These are phyloP conservation scores for Calonectria montana DNA, from an alignment of 2,329 filamentous ascomycete species.

Conservation along the genomic window DNA sequence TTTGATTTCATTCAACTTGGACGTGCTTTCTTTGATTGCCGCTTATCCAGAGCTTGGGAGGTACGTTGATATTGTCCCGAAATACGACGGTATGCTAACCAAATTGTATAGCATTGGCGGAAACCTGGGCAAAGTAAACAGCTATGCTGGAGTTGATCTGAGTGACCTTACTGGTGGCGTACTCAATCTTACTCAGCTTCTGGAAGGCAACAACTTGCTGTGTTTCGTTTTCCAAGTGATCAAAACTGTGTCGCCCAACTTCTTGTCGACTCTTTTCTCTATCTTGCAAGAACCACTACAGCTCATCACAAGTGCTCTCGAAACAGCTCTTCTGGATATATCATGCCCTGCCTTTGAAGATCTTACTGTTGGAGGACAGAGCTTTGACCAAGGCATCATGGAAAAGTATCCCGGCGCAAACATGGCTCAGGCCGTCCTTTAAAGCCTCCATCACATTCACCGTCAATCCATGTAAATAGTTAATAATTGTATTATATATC, in stretches of 20 bases:
- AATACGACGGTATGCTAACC: neutral
- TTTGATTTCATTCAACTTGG: slow-evolving; percentile 51
- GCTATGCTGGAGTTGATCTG: slow-evolving; percentile 58
- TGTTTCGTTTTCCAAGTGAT: slow-evolving; percentile 53
- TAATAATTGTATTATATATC: neutral
- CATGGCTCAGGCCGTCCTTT: neutral
- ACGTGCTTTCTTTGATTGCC: slow-evolving; percentile 49
- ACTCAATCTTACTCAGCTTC: slow-evolving; percentile 52
- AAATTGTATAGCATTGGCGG: slow-evolving; percentile 56
- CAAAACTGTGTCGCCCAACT: slow-evolving; percentile 41
- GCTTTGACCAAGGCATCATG: slow-evolving; percentile 9
- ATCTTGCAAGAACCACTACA: slow-evolving; percentile 11
- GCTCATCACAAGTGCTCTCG: slow-evolving; percentile 20
- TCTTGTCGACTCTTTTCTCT: slow-evolving; percentile 17
- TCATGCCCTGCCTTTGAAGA: slow-evolving; percentile 21
- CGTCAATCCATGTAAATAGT: neutral
- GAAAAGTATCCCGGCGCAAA: slow-evolving; percentile 15
- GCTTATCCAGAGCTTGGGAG: slow-evolving; percentile 52
- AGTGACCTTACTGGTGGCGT: slow-evolving; percentile 57
- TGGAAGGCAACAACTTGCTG: slow-evolving; percentile 59
- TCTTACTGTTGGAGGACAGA: slow-evolving; percentile 18
- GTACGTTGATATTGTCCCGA: neutral
- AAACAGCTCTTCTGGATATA: slow-evolving; percentile 2
- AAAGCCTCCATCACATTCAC: neutral
- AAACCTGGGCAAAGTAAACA: slow-evolving; percentile 61